These are phyloP conservation scores for Cynara cardunculus DNA, from an alignment of 129 eudicot species.

Conservation along the genomic window DNA sequence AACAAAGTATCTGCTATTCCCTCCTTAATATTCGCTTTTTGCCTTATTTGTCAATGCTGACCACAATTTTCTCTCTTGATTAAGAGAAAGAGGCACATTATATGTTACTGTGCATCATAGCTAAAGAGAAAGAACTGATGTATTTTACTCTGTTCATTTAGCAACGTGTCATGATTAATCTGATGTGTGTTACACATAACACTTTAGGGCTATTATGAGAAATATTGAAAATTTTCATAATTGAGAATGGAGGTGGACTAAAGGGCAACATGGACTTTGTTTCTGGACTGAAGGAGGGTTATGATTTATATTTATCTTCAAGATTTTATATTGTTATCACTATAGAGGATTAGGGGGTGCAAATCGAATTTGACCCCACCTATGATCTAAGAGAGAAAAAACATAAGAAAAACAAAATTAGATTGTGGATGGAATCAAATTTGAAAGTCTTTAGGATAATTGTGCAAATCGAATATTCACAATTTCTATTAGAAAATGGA, in stretches of 20 bases:
- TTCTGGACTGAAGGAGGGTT: not conserved
- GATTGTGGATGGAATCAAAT: no score
- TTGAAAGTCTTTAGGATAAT: no score
- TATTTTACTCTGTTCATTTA: not conserved
- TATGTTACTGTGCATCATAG: not conserved
- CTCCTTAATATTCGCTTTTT: not conserved
- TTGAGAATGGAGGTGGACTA: not conserved
- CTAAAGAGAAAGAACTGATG: not conserved
- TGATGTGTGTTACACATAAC: not conserved
- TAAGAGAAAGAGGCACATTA: not conserved
- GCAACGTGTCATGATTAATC: not conserved
- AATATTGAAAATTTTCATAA: not conserved
- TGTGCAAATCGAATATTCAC: no score
- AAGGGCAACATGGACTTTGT: not conserved
- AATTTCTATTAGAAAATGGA: not conserved
- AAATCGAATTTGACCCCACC: no score
- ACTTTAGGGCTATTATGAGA: not conserved
- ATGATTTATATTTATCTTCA: no score
- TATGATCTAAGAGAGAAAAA: no score
- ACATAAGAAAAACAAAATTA: no score
- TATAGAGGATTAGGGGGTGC: no score
- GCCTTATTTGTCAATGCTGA: not conserved
- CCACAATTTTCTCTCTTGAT: not conserved
- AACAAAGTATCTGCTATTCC: no score
- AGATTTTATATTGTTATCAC: no score